Conservation (phyloP, 306 rosid genomes). For the Sindora glabra region DNA sequence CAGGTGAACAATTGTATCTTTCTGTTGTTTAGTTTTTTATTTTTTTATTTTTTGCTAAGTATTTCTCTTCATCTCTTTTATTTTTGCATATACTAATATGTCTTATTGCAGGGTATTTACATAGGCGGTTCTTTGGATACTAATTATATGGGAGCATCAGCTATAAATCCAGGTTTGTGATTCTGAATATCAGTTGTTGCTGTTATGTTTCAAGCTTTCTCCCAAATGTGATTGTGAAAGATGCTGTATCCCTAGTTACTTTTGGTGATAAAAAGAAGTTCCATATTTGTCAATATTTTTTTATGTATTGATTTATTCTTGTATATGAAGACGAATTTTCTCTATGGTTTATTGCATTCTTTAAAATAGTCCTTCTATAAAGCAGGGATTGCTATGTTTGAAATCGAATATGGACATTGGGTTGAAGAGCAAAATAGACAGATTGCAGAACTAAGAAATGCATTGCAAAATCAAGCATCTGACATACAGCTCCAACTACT, state of each 20-base stretch:
- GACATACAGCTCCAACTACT: slow-evolving; percentile 52
- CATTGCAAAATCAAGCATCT: slow-evolving; percentile 48
- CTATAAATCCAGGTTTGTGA: slow-evolving; percentile 61
- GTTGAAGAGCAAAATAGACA: slow-evolving; percentile 68
- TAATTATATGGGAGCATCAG: slow-evolving; percentile 38
- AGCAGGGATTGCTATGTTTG: slow-evolving; percentile 69
- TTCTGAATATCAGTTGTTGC: neutral
- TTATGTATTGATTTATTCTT: no score
- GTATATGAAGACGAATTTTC: no score
- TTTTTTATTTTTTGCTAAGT: neutral
- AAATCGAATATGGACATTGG: slow-evolving; percentile 79
- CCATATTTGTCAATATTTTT: no score
- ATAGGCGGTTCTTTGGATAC: slow-evolving; percentile 32
- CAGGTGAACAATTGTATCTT: no score
- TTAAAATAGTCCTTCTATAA: slow-evolving; percentile 1
- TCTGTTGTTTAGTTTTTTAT: no score
- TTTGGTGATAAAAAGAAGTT: no score
- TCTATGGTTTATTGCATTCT: no score
- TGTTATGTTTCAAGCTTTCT: neutral
- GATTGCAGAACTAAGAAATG: slow-evolving; percentile 57
- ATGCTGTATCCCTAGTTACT: no score
- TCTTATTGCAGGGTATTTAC: slow-evolving; percentile 43
- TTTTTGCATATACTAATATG: slow-evolving; percentile 3
- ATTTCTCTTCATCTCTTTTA: neutral
- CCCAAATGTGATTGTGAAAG: no score